These are phyloP conservation scores for Raphanus hybrid DNA, from an alignment of 441 rosid genomes.

Conservation along the genomic window DNA sequence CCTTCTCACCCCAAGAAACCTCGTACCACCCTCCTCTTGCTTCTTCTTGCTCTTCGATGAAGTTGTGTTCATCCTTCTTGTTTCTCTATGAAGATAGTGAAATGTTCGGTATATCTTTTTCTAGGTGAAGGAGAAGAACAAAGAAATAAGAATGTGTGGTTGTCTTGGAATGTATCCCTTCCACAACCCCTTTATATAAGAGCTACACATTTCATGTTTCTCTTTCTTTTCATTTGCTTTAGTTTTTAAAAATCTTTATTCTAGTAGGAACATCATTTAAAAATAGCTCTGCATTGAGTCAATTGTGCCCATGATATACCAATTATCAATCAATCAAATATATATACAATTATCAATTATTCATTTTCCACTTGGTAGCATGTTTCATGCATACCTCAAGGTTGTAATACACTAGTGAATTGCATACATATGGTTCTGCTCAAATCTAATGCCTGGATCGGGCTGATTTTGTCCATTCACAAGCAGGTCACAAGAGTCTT, in stretches of 20 bases:
- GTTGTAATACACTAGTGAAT: conserved; percentile 19
- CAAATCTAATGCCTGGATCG: conserved; percentile 11
- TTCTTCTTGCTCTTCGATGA: conserved; percentile 60
- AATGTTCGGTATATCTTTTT: conserved; percentile 7
- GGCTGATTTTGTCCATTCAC: conserved; percentile 14
- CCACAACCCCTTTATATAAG: conserved; percentile 35
- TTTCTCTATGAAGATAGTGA: neutral
- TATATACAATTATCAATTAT: conserved; percentile 6
- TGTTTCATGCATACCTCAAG: conserved; percentile 39
- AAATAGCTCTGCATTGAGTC: conserved; percentile 34
- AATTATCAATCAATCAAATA: conserved; percentile 38
- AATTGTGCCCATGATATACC: conserved; percentile 41
- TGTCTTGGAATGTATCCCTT: conserved; percentile 31
- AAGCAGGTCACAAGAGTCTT: neutral
- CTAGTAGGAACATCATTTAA: neutral
- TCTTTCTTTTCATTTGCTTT: neutral
- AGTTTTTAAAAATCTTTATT: neutral
- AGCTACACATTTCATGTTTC: conserved; percentile 17
- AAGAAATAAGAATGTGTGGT: conserved; percentile 35
- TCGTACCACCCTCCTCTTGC: conserved; percentile 40
- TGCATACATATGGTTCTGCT: conserved; percentile 17
- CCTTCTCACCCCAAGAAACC: conserved; percentile 77
- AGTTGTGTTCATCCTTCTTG: conserved; percentile 43
- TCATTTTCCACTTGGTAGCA: conserved; percentile 40
- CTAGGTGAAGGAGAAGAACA: conserved; percentile 14